Evolutionary conservation across 2,329 filamentous ascomycete species (phyloP).

Genomic region (Xylariales sp.): DNA sequence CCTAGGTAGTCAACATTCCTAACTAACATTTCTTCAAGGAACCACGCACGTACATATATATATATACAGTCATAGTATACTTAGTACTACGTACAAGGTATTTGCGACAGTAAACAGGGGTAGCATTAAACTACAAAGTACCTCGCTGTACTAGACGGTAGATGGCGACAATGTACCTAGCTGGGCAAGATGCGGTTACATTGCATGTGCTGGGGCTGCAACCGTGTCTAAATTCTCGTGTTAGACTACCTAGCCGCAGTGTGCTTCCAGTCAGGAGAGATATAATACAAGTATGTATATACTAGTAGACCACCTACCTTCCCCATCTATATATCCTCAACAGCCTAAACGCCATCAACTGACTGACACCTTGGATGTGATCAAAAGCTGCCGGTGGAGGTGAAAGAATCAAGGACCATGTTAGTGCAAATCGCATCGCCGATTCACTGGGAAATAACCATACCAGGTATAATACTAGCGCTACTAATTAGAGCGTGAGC

Average conservation of each 20-base stretch:
- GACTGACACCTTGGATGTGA: not conserved
- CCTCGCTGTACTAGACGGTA: not conserved
- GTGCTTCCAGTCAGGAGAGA: slow-evolving; percentile 14
- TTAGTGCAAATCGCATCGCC: slow-evolving; percentile 6
- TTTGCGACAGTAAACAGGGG: not conserved
- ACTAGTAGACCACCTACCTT: too few species aligned
- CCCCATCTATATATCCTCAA: too few species aligned
- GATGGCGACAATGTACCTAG: slow-evolving; percentile 7
- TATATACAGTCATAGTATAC: too few species aligned
- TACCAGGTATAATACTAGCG: not conserved
- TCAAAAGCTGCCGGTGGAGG: too few species aligned
- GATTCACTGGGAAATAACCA: not conserved
- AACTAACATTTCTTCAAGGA: too few species aligned
- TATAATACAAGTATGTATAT: not conserved
- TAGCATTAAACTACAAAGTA: not conserved
- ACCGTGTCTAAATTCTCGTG: slow-evolving; percentile 33
- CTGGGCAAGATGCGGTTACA: slow-evolving; percentile 20
- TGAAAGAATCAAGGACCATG: not conserved
- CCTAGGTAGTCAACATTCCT: too few species aligned
- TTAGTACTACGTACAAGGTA: too few species aligned
- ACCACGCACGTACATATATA: too few species aligned
- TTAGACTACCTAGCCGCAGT: slow-evolving; percentile 26
- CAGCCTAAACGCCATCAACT: too few species aligned
- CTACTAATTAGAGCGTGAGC: not conserved
- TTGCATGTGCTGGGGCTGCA: slow-evolving; percentile 28